phyloP scores from a whole-genome alignment of 768 basidiomycete species.

The Chalciporus chontae region DNA sequence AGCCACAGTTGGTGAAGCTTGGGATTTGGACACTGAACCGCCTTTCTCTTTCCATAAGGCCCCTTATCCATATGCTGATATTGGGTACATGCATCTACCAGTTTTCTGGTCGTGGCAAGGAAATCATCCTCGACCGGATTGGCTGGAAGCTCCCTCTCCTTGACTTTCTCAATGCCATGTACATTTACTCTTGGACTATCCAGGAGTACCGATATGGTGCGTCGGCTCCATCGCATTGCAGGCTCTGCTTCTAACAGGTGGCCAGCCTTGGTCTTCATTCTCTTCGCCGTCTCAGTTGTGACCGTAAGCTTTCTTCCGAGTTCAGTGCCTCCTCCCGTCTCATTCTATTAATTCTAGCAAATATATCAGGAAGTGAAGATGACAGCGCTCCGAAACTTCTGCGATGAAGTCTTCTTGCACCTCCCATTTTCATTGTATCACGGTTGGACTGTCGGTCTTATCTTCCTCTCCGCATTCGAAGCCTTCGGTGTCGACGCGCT shows the following conservation, averaged over 20 bases:
- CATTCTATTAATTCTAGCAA: constrained; percentile 31
- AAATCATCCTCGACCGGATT: constrained; percentile 58
- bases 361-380: constrained; percentile 67
- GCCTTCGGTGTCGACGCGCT: constrained; percentile 59
- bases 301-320: constrained; percentile 30
- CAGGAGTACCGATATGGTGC: constrained; percentile 45
- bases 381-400: constrained; percentile 43
- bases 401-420: constrained; percentile 65
- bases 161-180: constrained; percentile 60
- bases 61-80: constrained; percentile 61
- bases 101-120: constrained; percentile 52
- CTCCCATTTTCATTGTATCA: constrained; percentile 72
- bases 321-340: constrained; percentile 6
- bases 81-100: constrained; percentile 63
- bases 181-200: constrained; percentile 56
- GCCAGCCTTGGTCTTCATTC: constrained; percentile 37
- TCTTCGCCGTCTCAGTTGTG: constrained; percentile 49
- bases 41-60: constrained; percentile 33
- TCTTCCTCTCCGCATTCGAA: constrained; percentile 54
- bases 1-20: background rate
- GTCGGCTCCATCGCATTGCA: constrained; percentile 8
- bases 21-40: background rate
- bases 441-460: constrained; percentile 53
- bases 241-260: constrained; percentile 14
- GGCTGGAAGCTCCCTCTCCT: constrained; percentile 66